These are phyloP conservation scores for Parascedosporium putredinis DNA, from an alignment of 2,329 filamentous ascomycete genomes.

Conservation along the genomic window DNA sequence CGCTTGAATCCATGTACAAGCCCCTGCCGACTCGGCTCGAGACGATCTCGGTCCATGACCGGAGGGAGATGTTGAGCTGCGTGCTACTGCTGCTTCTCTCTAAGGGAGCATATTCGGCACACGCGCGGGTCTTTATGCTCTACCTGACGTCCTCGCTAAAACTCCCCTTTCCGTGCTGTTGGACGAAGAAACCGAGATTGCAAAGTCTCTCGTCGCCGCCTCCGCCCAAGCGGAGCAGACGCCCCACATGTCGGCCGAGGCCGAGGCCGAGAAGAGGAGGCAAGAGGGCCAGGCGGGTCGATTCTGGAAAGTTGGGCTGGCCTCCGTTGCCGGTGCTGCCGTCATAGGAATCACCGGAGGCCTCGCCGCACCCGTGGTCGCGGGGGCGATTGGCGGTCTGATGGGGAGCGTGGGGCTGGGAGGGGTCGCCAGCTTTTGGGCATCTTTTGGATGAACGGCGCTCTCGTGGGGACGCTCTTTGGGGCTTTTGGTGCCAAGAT, in stretches of 20 bases:
- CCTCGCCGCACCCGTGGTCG: slow-evolving; percentile 78
- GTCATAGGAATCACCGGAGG: slow-evolving; percentile 88
- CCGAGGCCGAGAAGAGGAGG: slow-evolving; percentile 62
- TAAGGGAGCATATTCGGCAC: slow-evolving; percentile 62
- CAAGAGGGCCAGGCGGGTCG: slow-evolving; percentile 60
- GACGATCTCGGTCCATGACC: slow-evolving; percentile 46
- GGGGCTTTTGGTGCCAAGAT: slow-evolving; percentile 78
- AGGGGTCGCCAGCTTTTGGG: slow-evolving; percentile 80
- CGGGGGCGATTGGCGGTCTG: slow-evolving; percentile 71
- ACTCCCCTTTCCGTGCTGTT: slow-evolving; percentile 53
- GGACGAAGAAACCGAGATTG: slow-evolving; percentile 64
- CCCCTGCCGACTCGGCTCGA: slow-evolving; percentile 43
- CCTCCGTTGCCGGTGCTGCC: slow-evolving; percentile 77
- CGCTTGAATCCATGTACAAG: slow-evolving; percentile 41
- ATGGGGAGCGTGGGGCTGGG: slow-evolving; percentile 80
- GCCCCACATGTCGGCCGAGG: slow-evolving; percentile 57
- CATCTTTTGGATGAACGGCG: slow-evolving; percentile 74
- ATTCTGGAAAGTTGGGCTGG: slow-evolving; percentile 85
- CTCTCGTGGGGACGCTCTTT: slow-evolving; percentile 78
- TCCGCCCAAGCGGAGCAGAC: slow-evolving; percentile 27
- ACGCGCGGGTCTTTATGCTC: slow-evolving; percentile 59
- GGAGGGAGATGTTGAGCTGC: slow-evolving; percentile 56
- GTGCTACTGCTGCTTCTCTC: slow-evolving; percentile 61
- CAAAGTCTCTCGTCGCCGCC: slow-evolving; percentile 61
- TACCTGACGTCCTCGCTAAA: slow-evolving; percentile 58